Percentiles rank a stretch among this genome's conserved stretches.
Conservation (phyloP, 2,329 filamentous ascomycete species). For the Metarhizium album region DNA sequence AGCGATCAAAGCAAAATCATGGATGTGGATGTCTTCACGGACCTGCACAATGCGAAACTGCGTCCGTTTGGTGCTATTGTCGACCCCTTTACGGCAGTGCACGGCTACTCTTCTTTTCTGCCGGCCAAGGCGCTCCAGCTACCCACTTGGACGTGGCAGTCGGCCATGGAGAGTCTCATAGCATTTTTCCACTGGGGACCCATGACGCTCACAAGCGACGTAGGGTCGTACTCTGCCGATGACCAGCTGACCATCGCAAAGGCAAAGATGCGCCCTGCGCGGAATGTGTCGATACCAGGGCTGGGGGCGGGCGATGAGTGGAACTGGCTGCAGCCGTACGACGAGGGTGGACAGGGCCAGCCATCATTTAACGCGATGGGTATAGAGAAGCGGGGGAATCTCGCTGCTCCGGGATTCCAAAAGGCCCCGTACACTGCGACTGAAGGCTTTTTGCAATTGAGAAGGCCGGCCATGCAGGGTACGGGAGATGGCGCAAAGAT, state of each 20-base stretch:
- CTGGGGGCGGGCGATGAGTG: slow-evolving; percentile 3
- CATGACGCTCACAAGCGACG: slow-evolving; percentile 10
- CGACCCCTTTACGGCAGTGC: slow-evolving; percentile 27
- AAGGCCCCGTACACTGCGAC: slow-evolving; percentile 3
- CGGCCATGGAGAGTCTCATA: slow-evolving; percentile 25
- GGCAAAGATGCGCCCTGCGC: not conserved
- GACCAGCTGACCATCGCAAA: not conserved
- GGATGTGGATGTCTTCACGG: not conserved
- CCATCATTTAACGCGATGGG: slow-evolving; percentile 4
- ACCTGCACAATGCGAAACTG: slow-evolving; percentile 9
- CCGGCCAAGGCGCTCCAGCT: slow-evolving; percentile 18
- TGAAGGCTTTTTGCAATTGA: slow-evolving; percentile 6
- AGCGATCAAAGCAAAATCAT: not conserved
- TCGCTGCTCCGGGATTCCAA: slow-evolving; percentile 4
- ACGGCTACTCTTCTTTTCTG: slow-evolving; percentile 23
- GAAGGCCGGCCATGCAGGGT: slow-evolving; percentile 4
- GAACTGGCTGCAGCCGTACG: slow-evolving; percentile 7
- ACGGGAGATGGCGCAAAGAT: not conserved
- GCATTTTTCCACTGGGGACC: slow-evolving; percentile 31
- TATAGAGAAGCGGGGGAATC: slow-evolving; percentile 4
- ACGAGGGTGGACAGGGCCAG: not conserved
- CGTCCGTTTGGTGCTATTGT: slow-evolving; percentile 20
- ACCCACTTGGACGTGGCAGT: slow-evolving; percentile 26
- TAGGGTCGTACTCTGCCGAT: not conserved
- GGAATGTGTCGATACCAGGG: not conserved